Conservation (phyloP, 495 filamentous ascomycete genomes). For the Extremus antarcticus region DNA sequence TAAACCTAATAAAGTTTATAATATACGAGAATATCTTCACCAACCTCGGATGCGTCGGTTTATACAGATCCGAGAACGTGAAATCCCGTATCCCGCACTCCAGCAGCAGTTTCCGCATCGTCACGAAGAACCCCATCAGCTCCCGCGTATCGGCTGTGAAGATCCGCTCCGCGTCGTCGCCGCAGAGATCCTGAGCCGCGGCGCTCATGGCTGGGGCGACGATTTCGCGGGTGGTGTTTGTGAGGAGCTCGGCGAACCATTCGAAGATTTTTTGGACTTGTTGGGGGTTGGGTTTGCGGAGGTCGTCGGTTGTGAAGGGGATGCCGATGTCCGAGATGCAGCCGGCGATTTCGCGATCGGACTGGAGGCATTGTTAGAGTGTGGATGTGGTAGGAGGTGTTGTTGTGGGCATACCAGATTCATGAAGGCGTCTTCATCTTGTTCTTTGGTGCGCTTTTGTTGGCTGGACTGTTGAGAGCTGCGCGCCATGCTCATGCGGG, state of each 20-base stretch:
- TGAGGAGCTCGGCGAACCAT: slow-evolving; percentile 87
- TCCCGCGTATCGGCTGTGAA: slow-evolving; percentile 79
- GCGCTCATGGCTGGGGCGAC: slow-evolving; percentile 92
- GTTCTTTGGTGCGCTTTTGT: slow-evolving; percentile 52
- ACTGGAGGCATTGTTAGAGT: slow-evolving; percentile 29
- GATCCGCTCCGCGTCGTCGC: slow-evolving; percentile 62
- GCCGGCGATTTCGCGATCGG: slow-evolving; percentile 82
- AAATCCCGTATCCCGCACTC: slow-evolving; percentile 93
- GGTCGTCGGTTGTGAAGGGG: slow-evolving; percentile 72
- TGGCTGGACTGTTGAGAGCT: slow-evolving; percentile 28
- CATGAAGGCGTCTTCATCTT: slow-evolving; percentile 84
- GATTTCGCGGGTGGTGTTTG: slow-evolving; percentile 80
- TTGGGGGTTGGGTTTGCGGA: slow-evolving; percentile 84
- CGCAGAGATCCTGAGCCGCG: slow-evolving; percentile 73
- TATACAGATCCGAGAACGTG: slow-evolving; percentile 77
- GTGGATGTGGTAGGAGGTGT: neutral
- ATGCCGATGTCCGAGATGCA: slow-evolving; percentile 96
- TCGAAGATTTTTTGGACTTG: slow-evolving; percentile 95
- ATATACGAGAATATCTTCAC: slow-evolving; percentile 89
- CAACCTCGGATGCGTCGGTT: slow-evolving; percentile 76
- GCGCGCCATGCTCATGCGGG: slow-evolving; percentile 66
- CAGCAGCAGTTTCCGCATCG: slow-evolving; percentile 59
- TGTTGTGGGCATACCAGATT: slow-evolving; percentile 54
- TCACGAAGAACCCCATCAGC: slow-evolving; percentile 84
- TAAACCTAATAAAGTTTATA: slow-evolving; percentile 96